Base-by-base conservation (phyloP, 2,329 filamentous ascomycete genomes). In the Aspergillus latus region DNA sequence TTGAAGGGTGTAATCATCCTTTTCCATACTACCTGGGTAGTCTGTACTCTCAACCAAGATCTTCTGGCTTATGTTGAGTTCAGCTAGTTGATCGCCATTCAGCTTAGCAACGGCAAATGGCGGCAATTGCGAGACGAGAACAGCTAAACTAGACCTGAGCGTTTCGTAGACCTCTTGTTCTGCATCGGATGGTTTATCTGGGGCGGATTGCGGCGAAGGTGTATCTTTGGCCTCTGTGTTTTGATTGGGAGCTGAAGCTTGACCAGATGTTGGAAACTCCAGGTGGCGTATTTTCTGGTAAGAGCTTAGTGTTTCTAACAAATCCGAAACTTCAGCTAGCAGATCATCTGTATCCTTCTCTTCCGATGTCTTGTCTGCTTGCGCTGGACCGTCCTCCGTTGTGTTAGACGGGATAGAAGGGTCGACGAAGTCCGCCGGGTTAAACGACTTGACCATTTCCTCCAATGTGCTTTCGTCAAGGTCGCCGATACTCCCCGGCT, bases 41-140 rank as follows among this genome's bases (percentile, higher is more conserved):
- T 91, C 85, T 50, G 88, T 85, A 5, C 82, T 85, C 58, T 89
- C 84, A 46, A 95, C 79, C 57, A 90, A 76, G 16, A 96, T 82
- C 68, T 86, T 90, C 45, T 86, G 90, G 74, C 88, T 93, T 68
- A 96, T 88, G 60, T 90, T 87, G 47, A 96, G 78, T 56, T 92
- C 89, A 30, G 87, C 88, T n/a, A 96, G 76, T 70, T 92, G 89
- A 68, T 95, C 88, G 8, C 91, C 91, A 65, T 95, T 88, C 59
- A 96, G 78, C 66, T 94, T 93, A 5, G 92, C 87, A 26, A 96
- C 88, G 1, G 89, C 89, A 68, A 91, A 94, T 1, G 92, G 92
- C 1, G 92, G 92, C 9, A 96, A 76, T 39, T 83, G 85, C 62
- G 88, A 82, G 58, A 96, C 83, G 60, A 96, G 84, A 30, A 92